Base-by-base conservation (phyloP, 352 stramenopile genomes). In the Phytopythium vexans region DNA sequence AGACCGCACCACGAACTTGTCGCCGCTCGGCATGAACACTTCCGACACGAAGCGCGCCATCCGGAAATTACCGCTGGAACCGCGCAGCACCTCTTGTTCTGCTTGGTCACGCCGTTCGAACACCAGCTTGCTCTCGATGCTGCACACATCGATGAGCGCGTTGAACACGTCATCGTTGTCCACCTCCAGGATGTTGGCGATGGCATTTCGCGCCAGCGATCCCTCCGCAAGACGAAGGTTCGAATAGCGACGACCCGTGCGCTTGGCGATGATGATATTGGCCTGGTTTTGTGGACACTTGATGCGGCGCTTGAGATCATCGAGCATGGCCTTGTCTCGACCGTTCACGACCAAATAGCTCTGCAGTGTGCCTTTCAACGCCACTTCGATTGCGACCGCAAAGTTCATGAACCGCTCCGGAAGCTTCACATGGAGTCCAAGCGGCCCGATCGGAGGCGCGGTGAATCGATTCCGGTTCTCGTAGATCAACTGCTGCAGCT, bases 161-260 rank as follows among this genome's bases (percentile, higher is more conserved):
- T 94, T 94, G 49, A 90, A 94, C 4, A 92, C 84, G 34, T 94
- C 76, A 43, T 87, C 68, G 34, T 92, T 55, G 14, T 61, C 77
- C 8, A 94, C 72, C 43, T 91, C 76, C 1, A 94, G 44, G 41
- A 92, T 74, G 48, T 88, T 92, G 56, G 74, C 87, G 50, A 94
- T 88, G 9, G 82, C 73, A 41, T 92, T 80, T n/a, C 50, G 42
- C 0, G 61, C 64, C 3, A 92, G 58, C 7, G 62, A 44, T 6
- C 80, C 80, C 33, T 85, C 72, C 5, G 82, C 69, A 0, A 91
- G 16, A 9, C 75, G 76, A 31, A 94, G 53, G 50, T 77, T 82
- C 2, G 49, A 50, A 35, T 94, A 90, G 8, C 78, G 64, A 8
- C 66, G 57, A n/a, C 68, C 65, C 35, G 49, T 72, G 4, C 83